Base-by-base conservation (phyloP, 2,329 filamentous ascomycete genomes). In the Coniochaeta pulveracea region DNA sequence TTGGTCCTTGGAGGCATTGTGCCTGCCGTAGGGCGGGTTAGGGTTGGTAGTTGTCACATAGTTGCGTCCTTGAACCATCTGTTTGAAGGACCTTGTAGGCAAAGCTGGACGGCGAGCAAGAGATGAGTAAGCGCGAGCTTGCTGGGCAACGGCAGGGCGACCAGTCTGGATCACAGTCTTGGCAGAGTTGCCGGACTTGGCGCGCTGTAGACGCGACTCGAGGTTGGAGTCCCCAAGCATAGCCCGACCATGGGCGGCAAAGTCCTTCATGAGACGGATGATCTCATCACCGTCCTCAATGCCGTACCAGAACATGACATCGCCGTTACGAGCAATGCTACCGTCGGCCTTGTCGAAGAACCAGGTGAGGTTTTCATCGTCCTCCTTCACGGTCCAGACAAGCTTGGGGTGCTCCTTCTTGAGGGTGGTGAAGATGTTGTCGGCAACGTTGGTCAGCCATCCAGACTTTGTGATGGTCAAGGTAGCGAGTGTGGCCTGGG, bases 331-430 rank as follows among this genome's bases (percentile, higher is more conserved):
- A 41, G 81, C 85, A 47, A 95, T 72, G 57, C 85, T 94, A 36
- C 91, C 89, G 46, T 95, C 86, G 8, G 89, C 82, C 69, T 94
- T 94, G 59, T 94, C 88, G 46, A 93, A 93, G 67, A 96, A 95
- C 91, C 89, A 96, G 9, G 85, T 88, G 47, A 96, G 66, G 56
- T 96, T 95, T 69, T 96, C 89, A 48, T 96, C 88, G 45, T 93
- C 82, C 50, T 88, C 81, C 63, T 84, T 89, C 39, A 95, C 89
- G n/a, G 86, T 93, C 89, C 88, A 98, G 42, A 85, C 82, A 43
- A 96, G 69, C 61, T 81, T 85, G 35, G 86, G 78, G 56, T 88
- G 82, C 51, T 95, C 89, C 59, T 93, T 93, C 69, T 89, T 93
- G 55, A 96, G 83, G 41, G 83, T 81, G 42, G 81, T 76, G 56